Percentiles rank a stretch among this genome's conserved stretches.
phyloP scores from a whole-genome alignment of 2,329 filamentous ascomycete genomes.

The Ceratocystis papillata region DNA sequence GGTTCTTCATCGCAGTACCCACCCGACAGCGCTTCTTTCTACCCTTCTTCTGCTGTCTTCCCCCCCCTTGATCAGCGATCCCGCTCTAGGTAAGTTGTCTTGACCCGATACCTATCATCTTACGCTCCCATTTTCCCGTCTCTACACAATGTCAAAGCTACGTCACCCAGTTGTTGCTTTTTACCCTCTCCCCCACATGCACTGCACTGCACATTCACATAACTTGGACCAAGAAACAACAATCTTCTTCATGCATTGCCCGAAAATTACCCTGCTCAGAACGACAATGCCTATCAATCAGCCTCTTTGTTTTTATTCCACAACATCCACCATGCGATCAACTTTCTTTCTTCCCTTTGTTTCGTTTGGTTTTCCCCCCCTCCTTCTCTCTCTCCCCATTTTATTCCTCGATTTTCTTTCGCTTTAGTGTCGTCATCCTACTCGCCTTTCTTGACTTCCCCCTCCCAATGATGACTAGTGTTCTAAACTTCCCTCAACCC shows the following conservation, averaged over 20 bases:
- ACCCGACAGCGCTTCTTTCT: conserved; percentile 42
- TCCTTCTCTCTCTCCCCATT: not conserved
- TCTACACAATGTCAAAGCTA: not conserved
- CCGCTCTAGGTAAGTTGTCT: conserved; percentile 42
- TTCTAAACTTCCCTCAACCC: conserved; percentile 12
- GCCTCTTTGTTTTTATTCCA: not conserved
- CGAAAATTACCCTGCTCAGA: not conserved
- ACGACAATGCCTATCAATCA: not conserved
- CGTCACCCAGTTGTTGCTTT: not conserved
- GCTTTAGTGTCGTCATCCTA: conserved; percentile 16
- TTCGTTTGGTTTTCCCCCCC: conserved; percentile 12
- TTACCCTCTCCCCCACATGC: not conserved
- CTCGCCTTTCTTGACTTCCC: conserved; percentile 20
- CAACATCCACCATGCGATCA: not conserved
- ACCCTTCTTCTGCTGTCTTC: conserved; percentile 39
- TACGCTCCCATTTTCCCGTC: not conserved
- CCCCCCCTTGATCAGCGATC: conserved; percentile 43
- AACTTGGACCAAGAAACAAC: not conserved
- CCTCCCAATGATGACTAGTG: conserved; percentile 12
- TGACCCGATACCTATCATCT: not conserved
- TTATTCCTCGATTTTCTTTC: conserved; percentile 6
- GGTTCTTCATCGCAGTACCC: conserved; percentile 40
- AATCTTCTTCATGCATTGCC: not conserved
- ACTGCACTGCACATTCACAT: not conserved
- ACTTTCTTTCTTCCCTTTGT: not conserved